These are phyloP conservation scores for Leptographium radiaticola DNA, from an alignment of 2,329 filamentous ascomycete genomes.

Conservation along the genomic window DNA sequence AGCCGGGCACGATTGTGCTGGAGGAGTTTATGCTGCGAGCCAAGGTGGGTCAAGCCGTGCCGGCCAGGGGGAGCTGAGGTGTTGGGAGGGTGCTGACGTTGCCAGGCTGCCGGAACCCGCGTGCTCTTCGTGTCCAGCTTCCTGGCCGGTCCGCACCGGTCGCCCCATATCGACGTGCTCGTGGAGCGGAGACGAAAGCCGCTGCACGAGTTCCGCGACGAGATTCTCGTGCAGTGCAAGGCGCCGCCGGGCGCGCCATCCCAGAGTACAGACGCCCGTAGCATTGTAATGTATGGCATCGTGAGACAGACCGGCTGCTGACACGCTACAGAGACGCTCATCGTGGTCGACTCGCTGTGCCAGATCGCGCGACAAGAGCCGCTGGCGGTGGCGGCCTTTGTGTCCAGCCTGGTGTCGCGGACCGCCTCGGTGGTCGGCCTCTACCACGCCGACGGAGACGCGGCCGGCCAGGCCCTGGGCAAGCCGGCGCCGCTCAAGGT, in stretches of 20 bases:
- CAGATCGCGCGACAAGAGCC: constrained; percentile 42
- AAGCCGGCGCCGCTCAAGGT: constrained; percentile 57
- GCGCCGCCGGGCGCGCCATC: constrained; percentile 13
- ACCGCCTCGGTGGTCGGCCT: constrained; percentile 59
- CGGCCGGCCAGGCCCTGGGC: constrained; percentile 33
- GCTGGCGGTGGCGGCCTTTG: constrained; percentile 51
- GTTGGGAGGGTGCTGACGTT: no score
- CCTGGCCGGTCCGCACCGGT: constrained; percentile 58
- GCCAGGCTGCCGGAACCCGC: constrained; percentile 49
- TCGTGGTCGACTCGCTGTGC: constrained; percentile 73
- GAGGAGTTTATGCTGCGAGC: constrained; percentile 64
- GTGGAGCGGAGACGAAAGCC: constrained; percentile 50
- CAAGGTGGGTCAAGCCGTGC: constrained; percentile 37
- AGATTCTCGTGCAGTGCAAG: constrained; percentile 42
- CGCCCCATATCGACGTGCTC: constrained; percentile 52
- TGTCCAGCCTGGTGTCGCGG: constrained; percentile 55
- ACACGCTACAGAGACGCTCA: constrained; percentile 44
- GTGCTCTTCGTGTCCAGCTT: constrained; percentile 54
- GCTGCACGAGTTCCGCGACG: constrained; percentile 41
- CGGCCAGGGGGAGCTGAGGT: neutral
- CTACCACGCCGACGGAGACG: constrained; percentile 66
- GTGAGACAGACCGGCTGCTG: neutral
- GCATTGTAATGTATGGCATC: neutral
- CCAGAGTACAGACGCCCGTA: constrained; percentile 7
- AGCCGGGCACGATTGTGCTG: constrained; percentile 57